These are phyloP conservation scores for Boletus vinaceobasis DNA, from an alignment of 768 basidiomycete species.

Conservation along the genomic window DNA sequence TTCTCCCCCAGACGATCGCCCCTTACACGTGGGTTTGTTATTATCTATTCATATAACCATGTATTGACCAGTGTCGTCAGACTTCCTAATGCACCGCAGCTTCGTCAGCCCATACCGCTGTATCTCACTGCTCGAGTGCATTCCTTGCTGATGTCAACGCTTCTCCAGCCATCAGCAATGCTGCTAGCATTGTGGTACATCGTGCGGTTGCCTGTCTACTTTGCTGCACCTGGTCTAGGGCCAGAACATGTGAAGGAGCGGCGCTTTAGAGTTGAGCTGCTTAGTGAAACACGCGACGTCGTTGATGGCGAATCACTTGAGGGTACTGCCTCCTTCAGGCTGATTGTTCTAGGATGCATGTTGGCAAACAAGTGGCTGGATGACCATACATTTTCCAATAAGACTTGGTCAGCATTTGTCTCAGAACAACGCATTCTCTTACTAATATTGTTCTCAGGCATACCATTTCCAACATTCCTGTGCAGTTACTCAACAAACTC, in stretches of 20 bases:
- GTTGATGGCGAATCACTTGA: constrained; percentile 49
- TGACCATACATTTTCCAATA: constrained; percentile 86
- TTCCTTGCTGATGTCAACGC: constrained; percentile 70
- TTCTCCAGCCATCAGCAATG: constrained; percentile 78
- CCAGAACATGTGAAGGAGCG: constrained; percentile 55
- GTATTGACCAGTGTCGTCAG: constrained; percentile 16
- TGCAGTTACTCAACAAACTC: constrained; percentile 64
- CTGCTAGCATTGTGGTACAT: constrained; percentile 83
- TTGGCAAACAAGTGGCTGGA: constrained; percentile 87
- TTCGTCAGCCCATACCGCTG: constrained; percentile 39
- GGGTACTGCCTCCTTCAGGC: constrained; percentile 62
- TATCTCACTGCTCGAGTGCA: constrained; percentile 60
- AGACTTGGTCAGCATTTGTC: constrained; percentile 63
- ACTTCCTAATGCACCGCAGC: constrained; percentile 30
- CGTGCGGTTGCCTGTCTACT: constrained; percentile 67
- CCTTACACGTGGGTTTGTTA: constrained; percentile 49
- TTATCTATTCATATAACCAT: background rate
- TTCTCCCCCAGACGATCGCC: constrained; percentile 52
- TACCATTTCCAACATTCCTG: constrained; percentile 72
- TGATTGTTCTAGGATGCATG: constrained; percentile 80
- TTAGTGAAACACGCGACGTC: constrained; percentile 47
- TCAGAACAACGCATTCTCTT: background rate
- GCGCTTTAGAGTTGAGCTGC: constrained; percentile 60
- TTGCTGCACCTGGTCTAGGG: constrained; percentile 49
- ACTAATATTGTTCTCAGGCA: constrained; percentile 49